phyloP scores from a whole-genome alignment of 1,139 yeast species.

The Hanseniaspora sp. region DNA sequence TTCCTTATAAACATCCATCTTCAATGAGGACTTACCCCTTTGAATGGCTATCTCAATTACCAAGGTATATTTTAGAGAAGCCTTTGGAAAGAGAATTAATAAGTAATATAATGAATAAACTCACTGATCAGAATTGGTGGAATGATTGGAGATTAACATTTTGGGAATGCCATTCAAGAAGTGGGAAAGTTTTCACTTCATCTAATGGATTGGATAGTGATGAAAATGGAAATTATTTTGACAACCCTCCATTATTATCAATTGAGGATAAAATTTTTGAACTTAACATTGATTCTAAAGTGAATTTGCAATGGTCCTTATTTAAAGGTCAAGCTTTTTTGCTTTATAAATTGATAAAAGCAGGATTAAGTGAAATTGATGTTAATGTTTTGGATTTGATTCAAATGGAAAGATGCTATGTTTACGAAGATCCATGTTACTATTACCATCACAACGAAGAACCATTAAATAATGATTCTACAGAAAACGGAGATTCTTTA shows the following conservation, averaged over 20 bases:
- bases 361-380: conserved; percentile 64
- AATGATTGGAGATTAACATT: conserved; percentile 32
- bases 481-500: conserved; percentile 22
- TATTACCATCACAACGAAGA: conserved; percentile 38
- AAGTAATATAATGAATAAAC: conserved; percentile 45
- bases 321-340: conserved; percentile 72
- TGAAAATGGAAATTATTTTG: conserved; percentile 29
- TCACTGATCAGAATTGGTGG: conserved; percentile 65
- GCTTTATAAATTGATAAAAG: conserved; percentile 42
- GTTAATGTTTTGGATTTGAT: conserved; percentile 34
- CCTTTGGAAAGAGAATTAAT: conserved; percentile 53
- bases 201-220: not conserved
- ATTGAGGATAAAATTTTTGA: conserved; percentile 51
- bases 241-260: conserved; percentile 40
- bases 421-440: conserved; percentile 37
- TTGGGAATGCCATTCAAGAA: conserved; percentile 15
- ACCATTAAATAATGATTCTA: conserved; percentile 31
- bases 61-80: conserved; percentile 52
- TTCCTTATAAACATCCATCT: conserved; percentile 78
- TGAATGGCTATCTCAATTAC: conserved; percentile 63
- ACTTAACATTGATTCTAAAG: conserved; percentile 51
- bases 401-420: conserved; percentile 15
- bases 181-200: conserved; percentile 7
- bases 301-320: conserved; percentile 46
- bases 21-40: conserved; percentile 74